Percentiles rank a stretch among this genome's conserved stretches.
Conservation (phyloP, 257 asterid species). For the Lithospermum erythrorhizon region DNA sequence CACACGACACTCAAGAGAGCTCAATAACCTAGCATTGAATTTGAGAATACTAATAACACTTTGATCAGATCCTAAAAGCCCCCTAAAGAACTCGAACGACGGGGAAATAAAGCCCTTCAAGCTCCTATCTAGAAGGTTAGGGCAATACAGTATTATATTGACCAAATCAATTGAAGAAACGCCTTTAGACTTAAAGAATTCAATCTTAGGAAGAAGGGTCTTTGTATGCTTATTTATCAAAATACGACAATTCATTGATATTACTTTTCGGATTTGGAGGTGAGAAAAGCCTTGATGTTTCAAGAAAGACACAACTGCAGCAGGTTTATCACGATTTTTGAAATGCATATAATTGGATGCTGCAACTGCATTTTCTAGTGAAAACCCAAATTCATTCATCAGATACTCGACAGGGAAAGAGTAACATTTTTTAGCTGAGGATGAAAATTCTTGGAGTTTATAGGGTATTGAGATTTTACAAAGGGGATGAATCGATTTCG, state of each 20-base stretch:
- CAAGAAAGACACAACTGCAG: conserved; percentile 14
- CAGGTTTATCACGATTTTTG: conserved; percentile 9
- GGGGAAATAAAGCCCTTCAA: conserved; percentile 1
- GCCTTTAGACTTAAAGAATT: conserved; percentile 8
- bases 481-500: too few relatives aligned
- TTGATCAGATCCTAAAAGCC: neutral
- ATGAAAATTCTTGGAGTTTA: too few relatives aligned
- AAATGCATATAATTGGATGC: conserved; percentile 9
- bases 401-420: conserved; percentile 3
- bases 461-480: too few relatives aligned
- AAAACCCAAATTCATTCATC: conserved; percentile 18
- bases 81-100: neutral
- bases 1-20: neutral
- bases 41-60: too few relatives aligned
- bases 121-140: neutral
- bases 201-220: conserved; percentile 1
- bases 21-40: too few relatives aligned
- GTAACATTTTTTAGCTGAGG: too few relatives aligned
- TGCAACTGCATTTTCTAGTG: conserved; percentile 14
- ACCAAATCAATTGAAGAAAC: conserved; percentile 1
- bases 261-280: conserved; percentile 8
- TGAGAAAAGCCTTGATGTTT: conserved; percentile 10
- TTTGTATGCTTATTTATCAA: too few relatives aligned
- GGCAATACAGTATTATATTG: neutral
- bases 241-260: conserved; percentile 4